Conservation (phyloP, 1,139 yeast genomes). For the Zhuliangozyma blackwelliae region DNA sequence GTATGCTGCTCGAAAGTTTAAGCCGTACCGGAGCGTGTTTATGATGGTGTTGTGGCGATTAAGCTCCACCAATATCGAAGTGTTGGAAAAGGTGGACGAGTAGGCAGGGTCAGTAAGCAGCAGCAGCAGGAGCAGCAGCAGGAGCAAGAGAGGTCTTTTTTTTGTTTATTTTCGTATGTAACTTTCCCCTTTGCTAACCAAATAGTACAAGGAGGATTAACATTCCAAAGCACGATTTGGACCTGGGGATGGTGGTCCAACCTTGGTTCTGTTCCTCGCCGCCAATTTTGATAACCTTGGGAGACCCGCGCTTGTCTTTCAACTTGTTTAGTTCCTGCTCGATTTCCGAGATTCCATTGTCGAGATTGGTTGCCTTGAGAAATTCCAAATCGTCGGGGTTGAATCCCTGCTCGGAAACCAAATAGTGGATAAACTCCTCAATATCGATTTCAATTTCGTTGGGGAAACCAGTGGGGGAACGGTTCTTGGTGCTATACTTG, state of each 20-base stretch:
- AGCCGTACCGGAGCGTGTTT: conserved; percentile 65
- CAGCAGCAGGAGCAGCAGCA: no score
- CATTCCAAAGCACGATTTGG: no score
- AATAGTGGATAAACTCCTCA: conserved; percentile 26
- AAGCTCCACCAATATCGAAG: conserved; percentile 55
- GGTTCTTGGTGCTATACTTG: conserved; percentile 2
- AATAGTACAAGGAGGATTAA: neutral
- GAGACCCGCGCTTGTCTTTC: conserved; percentile 13
- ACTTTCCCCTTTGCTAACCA: neutral
- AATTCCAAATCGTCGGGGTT: conserved; percentile 23
- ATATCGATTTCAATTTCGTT: conserved; percentile 19
- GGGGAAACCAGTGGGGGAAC: neutral
- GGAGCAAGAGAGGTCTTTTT: no score
- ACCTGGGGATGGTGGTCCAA: no score
- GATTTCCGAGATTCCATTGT: conserved; percentile 36
- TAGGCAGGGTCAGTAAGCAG: neutral
- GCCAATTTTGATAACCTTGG: conserved; percentile 27
- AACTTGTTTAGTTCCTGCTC: conserved; percentile 34
- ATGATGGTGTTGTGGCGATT: conserved; percentile 77
- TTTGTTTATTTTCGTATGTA: no score
- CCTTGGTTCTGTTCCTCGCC: conserved; percentile 22
- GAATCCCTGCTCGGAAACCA: conserved; percentile 29
- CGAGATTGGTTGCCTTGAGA: conserved; percentile 20
- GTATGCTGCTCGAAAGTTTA: conserved; percentile 52
- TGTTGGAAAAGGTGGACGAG: conserved; percentile 21